Evolutionary conservation across 164 flowering plant genomes (phyloP).

Genomic region (Liriodendron chinense): DNA sequence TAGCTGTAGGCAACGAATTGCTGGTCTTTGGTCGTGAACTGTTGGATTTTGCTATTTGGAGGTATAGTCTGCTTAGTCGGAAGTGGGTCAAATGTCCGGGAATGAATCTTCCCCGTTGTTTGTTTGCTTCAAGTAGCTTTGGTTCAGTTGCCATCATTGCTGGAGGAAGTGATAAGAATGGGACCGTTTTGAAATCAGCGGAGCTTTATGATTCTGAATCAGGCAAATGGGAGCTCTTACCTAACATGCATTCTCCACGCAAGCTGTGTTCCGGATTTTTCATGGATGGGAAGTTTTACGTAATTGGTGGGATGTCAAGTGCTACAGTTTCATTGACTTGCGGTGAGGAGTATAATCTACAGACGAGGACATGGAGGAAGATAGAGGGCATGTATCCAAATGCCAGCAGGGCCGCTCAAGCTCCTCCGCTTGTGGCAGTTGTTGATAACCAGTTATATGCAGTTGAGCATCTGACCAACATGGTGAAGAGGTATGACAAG

Average conservation of each 20-base stretch:
- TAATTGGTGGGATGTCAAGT: slow-evolving; percentile 28
- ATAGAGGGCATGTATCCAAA: slow-evolving; percentile 32
- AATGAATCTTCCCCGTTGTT: slow-evolving; percentile 33
- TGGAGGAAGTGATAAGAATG: slow-evolving; percentile 34
- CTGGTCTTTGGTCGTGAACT: slow-evolving; percentile 39
- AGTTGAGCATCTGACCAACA: slow-evolving; percentile 36
- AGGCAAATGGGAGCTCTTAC: slow-evolving; percentile 27
- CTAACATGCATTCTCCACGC: slow-evolving; percentile 35
- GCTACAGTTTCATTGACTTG: slow-evolving; percentile 25
- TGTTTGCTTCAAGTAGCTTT: slow-evolving; percentile 35
- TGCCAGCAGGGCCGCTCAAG: slow-evolving; percentile 11
- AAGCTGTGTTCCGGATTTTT: slow-evolving; percentile 39
- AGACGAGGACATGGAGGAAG: slow-evolving; percentile 34
- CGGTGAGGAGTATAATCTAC: slow-evolving; percentile 37
- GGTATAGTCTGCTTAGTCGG: slow-evolving; percentile 27
- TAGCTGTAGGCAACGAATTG: slow-evolving; percentile 41
- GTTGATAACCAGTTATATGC: slow-evolving; percentile 38
- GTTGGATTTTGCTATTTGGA: slow-evolving; percentile 23
- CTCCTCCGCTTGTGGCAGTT: slow-evolving; percentile 42
- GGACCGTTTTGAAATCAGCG: slow-evolving; percentile 25
- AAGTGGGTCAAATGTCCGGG: slow-evolving; percentile 26
- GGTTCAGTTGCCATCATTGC: slow-evolving; percentile 38
- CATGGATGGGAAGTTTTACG: slow-evolving; percentile 42
- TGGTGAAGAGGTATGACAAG: slow-evolving; percentile 39
- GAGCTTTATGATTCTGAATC: slow-evolving; percentile 36